phyloP scores from a whole-genome alignment of 73 alveolate genomes.

The Paramecium tetraurelia region DNA sequence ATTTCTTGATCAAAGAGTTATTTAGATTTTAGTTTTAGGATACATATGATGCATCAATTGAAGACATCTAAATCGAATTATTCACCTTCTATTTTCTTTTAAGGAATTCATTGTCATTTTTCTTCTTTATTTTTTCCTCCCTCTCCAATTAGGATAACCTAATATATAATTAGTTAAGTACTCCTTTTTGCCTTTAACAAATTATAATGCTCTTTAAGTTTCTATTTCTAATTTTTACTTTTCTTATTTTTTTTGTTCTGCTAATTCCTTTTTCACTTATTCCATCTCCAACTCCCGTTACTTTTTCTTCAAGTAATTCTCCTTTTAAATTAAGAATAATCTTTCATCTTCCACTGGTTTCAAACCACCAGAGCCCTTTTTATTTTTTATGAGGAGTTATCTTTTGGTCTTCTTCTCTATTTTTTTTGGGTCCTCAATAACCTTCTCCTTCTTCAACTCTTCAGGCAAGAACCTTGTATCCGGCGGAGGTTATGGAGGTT shows the following conservation, averaged over 20 bases:
- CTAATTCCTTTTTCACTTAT: constrained; percentile 39
- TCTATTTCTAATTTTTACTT: background rate
- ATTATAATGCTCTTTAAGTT: background rate
- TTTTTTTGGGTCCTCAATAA: background rate
- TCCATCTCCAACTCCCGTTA: constrained; percentile 44
- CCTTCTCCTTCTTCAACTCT: background rate
- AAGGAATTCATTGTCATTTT: background rate
- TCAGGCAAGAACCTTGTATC: constrained; percentile 5
- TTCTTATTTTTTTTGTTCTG: background rate
- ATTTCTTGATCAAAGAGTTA: background rate
- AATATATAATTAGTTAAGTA: background rate
- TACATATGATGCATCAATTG: constrained; percentile 40
- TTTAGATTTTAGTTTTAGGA: background rate
- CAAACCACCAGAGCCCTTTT: background rate
- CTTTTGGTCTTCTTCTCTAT: background rate
- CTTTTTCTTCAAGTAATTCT: constrained; percentile 23
- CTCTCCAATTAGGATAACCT: background rate
- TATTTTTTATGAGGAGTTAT: background rate
- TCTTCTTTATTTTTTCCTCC: constrained; percentile 9
- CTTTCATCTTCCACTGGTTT: constrained; percentile 17
- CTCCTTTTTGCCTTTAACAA: constrained; percentile 7
- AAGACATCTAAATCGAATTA: background rate
- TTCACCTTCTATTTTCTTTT: background rate
- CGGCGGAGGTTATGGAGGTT: constrained; percentile 17
- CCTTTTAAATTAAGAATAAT: background rate